Base-by-base conservation (phyloP, 441 rosid genomes). In the Melastoma candidum region DNA sequence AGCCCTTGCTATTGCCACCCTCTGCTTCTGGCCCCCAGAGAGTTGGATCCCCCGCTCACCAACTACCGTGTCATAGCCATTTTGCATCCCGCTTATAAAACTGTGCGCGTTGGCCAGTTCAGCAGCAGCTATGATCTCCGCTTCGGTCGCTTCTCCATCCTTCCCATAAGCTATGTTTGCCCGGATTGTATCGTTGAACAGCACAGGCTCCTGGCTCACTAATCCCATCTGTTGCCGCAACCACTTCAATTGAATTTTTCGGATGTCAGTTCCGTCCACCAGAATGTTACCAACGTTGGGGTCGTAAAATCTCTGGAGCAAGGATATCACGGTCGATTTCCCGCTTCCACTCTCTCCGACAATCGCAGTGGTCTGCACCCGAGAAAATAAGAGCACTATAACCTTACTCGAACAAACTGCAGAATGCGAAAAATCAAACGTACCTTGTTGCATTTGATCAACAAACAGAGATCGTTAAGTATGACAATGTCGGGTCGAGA, bases 271-370 rank as follows among this genome's bases (percentile, higher is more conserved):
- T 36, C 87, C 83, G 14, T 81, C 83, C 1, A 81, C 44, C 36
- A 69, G 63, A 50, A 81, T 74, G 13, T 48, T 64, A 50, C 87
- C 87, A 0, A 81, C 74, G 57, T 72, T 71, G 0, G 77, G 80
- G 49, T 74, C 74, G 43, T 81, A 81, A 52, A 81, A 81, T 48
- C 82, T 78, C 56, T 71, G 80, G 65, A 81, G 43, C 25, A 81
- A 36, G 3, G 80, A 64, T 36, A 81, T 70, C 25, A 76, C 71
- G 0, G 87, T 77, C 0, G 81, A 81, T 64, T 81, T 81, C 5
- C 87, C 87, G 0, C 81, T 65, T 2, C 82, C 83, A 10, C 83
- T 81, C 63, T 78, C 87, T 54, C 87, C 87, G 0, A 81, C 81
- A 53, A 81, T 45, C 41, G 87, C 87, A 60, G 75, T 73, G 0